A percentile compares a stretch with the other conserved stretches of the same genome.
phyloP scores from a whole-genome alignment of 2,329 filamentous ascomycete genomes.

The Pleoardoris graminearum region DNA sequence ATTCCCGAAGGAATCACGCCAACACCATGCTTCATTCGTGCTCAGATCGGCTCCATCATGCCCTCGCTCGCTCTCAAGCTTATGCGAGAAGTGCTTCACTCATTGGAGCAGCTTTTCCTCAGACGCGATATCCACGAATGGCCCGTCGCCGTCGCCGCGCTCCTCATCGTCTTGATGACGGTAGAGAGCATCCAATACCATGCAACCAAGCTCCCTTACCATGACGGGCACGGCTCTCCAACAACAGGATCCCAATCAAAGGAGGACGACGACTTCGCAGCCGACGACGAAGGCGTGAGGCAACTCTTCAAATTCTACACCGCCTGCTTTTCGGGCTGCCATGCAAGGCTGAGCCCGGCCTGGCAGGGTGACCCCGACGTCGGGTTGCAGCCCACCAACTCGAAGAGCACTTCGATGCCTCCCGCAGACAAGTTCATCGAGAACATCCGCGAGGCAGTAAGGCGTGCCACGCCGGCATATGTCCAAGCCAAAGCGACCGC shows the following conservation, averaged over 20 bases:
- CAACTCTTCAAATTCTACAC: conserved; percentile 38
- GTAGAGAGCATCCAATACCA: conserved; percentile 47
- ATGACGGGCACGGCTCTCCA: conserved; percentile 19
- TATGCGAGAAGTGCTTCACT: conserved; percentile 39
- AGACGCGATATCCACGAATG: conserved; percentile 36
- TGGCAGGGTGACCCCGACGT: conserved; percentile 32
- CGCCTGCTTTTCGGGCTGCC: conserved; percentile 40
- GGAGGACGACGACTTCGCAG: conserved; percentile 11
- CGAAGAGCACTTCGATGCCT: too few species aligned
- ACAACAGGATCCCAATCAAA: not conserved
- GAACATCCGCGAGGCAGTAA: conserved; percentile 31
- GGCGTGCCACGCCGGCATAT: conserved; percentile 25
- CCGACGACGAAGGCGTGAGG: conserved; percentile 34
- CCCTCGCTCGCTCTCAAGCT: conserved; percentile 35
- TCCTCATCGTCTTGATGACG: conserved; percentile 43
- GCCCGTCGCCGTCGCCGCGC: conserved; percentile 38
- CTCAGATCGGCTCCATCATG: conserved; percentile 44
- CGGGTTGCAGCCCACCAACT: not conserved
- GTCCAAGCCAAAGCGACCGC: conserved; percentile 24
- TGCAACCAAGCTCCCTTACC: conserved; percentile 41
- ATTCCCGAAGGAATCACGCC: conserved; percentile 19
- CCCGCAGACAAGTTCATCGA: conserved; percentile 34
- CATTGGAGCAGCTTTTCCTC: conserved; percentile 37
- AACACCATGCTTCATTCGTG: conserved; percentile 46
- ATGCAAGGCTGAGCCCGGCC: conserved; percentile 31